These are phyloP conservation scores for Schizosaccharomyces versatilis DNA, from an alignment of 1,139 yeast genomes.

Conservation along the genomic window DNA sequence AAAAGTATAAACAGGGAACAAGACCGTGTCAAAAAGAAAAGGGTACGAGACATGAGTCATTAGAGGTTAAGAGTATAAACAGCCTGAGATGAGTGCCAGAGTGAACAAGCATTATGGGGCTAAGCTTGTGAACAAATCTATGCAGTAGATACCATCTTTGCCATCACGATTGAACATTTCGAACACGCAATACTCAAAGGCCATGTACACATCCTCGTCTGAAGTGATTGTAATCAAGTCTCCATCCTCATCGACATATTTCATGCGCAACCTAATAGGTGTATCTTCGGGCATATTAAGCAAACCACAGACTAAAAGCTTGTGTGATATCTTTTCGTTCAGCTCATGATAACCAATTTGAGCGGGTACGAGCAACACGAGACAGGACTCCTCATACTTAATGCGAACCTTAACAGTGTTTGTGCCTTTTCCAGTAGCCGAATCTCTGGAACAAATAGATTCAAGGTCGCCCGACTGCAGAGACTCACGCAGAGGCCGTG, in stretches of 20 bases:
- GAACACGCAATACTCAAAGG: conserved; percentile 17
- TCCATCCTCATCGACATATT: conserved; percentile 87
- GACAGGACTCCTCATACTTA: conserved; percentile 24
- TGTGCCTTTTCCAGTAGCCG: conserved; percentile 4
- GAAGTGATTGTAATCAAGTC: conserved; percentile 74
- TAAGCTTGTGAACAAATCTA: no score
- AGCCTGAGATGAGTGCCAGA: no score
- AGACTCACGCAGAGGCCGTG: no score
- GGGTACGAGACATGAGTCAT: no score
- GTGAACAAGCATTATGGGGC: no score
- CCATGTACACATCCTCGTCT: conserved; percentile 43
- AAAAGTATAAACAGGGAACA: no score
- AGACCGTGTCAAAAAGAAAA: no score
- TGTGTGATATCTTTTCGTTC: conserved; percentile 23
- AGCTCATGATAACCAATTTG: conserved; percentile 29
- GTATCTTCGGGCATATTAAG: conserved; percentile 18
- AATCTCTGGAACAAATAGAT: neutral
- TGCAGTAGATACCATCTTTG: neutral
- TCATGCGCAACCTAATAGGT: conserved; percentile 30
- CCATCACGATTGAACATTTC: neutral
- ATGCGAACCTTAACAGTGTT: conserved; percentile 33
- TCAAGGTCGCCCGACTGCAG: no score
- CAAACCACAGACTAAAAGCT: conserved; percentile 25
- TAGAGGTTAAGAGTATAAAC: no score
- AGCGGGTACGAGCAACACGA: conserved; percentile 28